A percentile compares a stretch with the other conserved stretches of the same genome.
Evolutionary conservation across 225 moss, liverwort and hornwort species (phyloP).

Genomic region (Polytrichum formosum): DNA sequence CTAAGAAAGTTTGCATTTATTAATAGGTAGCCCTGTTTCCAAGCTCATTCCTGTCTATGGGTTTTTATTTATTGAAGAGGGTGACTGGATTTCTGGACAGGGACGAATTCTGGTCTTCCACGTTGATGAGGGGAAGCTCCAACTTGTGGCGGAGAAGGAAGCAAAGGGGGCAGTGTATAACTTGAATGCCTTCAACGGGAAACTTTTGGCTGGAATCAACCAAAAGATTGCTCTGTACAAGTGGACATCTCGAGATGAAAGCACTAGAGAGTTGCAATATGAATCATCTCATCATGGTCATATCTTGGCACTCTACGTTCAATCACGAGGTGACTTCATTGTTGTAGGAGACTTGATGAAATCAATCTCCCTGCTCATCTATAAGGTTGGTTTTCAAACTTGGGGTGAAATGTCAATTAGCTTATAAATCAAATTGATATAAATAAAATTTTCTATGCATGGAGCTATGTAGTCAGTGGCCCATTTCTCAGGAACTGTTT

Average conservation of each 20-base stretch:
- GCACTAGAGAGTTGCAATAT: conserved; percentile 75
- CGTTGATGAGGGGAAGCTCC: conserved; percentile 90
- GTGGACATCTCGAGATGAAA: conserved; percentile 84
- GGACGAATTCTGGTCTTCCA: conserved; percentile 88
- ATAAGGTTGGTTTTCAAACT: conserved; percentile 58
- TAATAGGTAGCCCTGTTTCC: no score
- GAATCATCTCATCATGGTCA: conserved; percentile 97
- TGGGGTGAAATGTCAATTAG: no score
- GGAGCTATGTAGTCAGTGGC: no score
- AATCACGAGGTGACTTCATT: conserved; percentile 94
- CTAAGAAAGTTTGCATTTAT: no score
- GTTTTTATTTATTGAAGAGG: neutral
- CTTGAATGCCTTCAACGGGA: conserved; percentile 94
- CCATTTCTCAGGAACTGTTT: no score
- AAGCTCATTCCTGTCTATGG: no score
- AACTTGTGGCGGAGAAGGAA: conserved; percentile 84
- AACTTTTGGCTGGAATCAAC: conserved; percentile 89
- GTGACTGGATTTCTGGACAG: conserved; percentile 25
- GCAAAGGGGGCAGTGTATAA: conserved; percentile 97
- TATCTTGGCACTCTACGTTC: conserved; percentile 86
- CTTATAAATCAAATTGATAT: no score
- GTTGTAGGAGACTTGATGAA: conserved; percentile 98
- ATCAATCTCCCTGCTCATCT: conserved; percentile 92
- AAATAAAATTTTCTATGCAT: no score
- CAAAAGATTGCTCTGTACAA: conserved; percentile 93